A percentile compares a stretch with the other conserved stretches of the same genome.
Evolutionary conservation across 1,284 basidiomycete genomes (phyloP).

Genomic region (Grifola frondosa): DNA sequence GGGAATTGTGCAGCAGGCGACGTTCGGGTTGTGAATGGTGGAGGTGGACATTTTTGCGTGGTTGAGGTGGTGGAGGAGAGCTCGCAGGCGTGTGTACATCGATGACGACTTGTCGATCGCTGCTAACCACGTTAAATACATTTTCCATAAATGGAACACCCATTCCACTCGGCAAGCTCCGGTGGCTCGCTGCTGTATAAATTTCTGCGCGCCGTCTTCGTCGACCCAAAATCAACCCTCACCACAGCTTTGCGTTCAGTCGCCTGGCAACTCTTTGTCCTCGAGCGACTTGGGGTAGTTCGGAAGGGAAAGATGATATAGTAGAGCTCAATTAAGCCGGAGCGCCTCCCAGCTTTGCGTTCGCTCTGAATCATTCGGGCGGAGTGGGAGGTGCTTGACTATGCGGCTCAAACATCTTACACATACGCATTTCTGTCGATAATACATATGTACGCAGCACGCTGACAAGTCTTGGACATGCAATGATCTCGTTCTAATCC

Average conservation of each 20-base stretch:
- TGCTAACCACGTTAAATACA: conserved; percentile 6
- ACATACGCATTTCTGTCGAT: no score
- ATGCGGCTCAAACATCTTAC: conserved; percentile 59
- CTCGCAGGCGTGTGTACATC: conserved; percentile 45
- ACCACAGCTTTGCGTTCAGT: conserved; percentile 35
- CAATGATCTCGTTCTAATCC: no score
- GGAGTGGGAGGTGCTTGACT: conserved; percentile 71
- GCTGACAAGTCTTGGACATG: no score
- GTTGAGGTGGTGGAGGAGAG: conserved; percentile 42
- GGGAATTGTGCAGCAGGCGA: conserved; percentile 60
- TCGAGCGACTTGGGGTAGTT: conserved; percentile 49
- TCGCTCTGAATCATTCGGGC: conserved; percentile 36
- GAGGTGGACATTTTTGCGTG: conserved; percentile 39
- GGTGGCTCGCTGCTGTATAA: not conserved
- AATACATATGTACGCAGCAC: no score
- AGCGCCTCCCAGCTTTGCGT: conserved; percentile 52
- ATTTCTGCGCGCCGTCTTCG: conserved; percentile 2
- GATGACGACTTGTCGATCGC: conserved; percentile 12
- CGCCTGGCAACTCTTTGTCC: conserved; percentile 45
- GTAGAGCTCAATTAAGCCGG: conserved; percentile 77
- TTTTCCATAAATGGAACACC: conserved; percentile 4
- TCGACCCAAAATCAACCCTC: conserved; percentile 31
- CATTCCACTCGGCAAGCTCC: conserved; percentile 12
- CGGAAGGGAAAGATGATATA: conserved; percentile 38
- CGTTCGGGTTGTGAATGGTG: conserved; percentile 52